These are phyloP conservation scores for Diaporthe caulivora DNA, from an alignment of 2,329 filamentous ascomycete genomes.

Conservation along the genomic window DNA sequence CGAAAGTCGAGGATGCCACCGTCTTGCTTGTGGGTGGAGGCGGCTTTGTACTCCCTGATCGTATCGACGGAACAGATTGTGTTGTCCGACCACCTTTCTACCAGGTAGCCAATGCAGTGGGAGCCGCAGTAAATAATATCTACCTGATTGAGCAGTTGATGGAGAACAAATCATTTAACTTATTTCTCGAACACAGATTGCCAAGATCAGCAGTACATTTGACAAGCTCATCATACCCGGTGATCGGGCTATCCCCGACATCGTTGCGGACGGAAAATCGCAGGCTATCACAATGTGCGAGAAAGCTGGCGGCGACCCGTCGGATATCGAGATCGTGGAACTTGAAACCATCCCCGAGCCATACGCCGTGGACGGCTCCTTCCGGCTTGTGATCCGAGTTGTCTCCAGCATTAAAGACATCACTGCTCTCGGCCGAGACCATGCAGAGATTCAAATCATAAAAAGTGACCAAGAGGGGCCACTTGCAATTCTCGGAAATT, in stretches of 20 bases:
- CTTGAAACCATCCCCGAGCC: conserved; percentile 9
- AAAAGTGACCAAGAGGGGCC: background rate
- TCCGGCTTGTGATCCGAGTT: background rate
- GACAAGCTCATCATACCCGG: conserved; percentile 6
- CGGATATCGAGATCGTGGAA: conserved; percentile 16
- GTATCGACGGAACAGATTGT: background rate
- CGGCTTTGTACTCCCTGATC: background rate
- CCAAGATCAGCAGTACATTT: conserved; percentile 8
- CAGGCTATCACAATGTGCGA: conserved; percentile 5
- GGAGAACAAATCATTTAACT: rapidly evolving
- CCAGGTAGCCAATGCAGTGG: conserved; percentile 13
- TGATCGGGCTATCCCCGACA: background rate
- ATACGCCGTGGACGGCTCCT: conserved; percentile 12
- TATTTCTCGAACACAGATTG: background rate
- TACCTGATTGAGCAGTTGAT: rapidly evolving
- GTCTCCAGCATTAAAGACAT: conserved; percentile 10
- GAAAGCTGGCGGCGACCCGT: background rate
- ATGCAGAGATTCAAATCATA: background rate
- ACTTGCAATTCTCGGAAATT: rapidly evolving
- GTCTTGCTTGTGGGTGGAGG: conserved; percentile 7
- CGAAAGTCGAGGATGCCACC: conserved; percentile 4
- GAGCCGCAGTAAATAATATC: background rate
- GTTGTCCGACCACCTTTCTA: conserved; percentile 12
- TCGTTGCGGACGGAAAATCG: background rate
- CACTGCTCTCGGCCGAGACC: background rate